Percentiles rank a stretch among this genome's conserved stretches.
phyloP scores from a whole-genome alignment of 2,329 filamentous ascomycete genomes.

The Aureobasidium melanogenum region DNA sequence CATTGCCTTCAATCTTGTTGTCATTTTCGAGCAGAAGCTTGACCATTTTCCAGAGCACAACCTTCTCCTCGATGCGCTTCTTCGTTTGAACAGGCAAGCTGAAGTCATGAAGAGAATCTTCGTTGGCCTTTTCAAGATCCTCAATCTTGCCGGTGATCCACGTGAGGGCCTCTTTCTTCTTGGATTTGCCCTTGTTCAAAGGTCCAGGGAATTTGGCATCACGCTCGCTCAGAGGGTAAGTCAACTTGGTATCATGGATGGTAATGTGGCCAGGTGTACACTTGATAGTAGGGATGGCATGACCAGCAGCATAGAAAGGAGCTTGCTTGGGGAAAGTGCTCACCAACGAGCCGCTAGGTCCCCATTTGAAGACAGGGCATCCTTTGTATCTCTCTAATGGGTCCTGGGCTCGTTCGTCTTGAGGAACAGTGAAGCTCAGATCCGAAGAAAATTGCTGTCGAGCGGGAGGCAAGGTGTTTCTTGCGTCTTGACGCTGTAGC shows the following conservation, averaged over 20 bases:
- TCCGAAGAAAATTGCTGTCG: slow-evolving; percentile 39
- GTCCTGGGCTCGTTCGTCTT: slow-evolving; percentile 54
- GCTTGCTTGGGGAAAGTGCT: slow-evolving; percentile 84
- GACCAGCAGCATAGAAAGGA: slow-evolving; percentile 72
- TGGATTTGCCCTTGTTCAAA: slow-evolving; percentile 82
- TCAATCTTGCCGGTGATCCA: slow-evolving; percentile 78
- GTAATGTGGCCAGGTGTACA: slow-evolving; percentile 75
- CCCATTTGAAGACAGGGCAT: slow-evolving; percentile 77
- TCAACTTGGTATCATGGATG: slow-evolving; percentile 64
- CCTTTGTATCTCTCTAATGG: slow-evolving; percentile 86
- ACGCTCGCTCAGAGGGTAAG: slow-evolving; percentile 61
- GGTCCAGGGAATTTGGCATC: slow-evolving; percentile 82
- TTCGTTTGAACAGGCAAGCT: slow-evolving; percentile 49
- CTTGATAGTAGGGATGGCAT: slow-evolving; percentile 66
- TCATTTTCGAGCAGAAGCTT: slow-evolving; percentile 78
- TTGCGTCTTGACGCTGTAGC: slow-evolving; percentile 28
- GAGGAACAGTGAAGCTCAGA: slow-evolving; percentile 47
- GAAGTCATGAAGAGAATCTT: slow-evolving; percentile 40
- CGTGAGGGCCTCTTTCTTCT: slow-evolving; percentile 83
- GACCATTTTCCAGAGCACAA: slow-evolving; percentile 81
- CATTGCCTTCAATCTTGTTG: slow-evolving; percentile 65
- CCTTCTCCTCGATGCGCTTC: slow-evolving; percentile 68
- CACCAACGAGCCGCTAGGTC: slow-evolving; percentile 71
- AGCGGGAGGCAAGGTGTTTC: slow-evolving; percentile 25
- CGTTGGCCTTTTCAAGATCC: slow-evolving; percentile 50